These are phyloP conservation scores for Hirschioporus abietinus DNA, from an alignment of 768 basidiomycete species.

Conservation along the genomic window DNA sequence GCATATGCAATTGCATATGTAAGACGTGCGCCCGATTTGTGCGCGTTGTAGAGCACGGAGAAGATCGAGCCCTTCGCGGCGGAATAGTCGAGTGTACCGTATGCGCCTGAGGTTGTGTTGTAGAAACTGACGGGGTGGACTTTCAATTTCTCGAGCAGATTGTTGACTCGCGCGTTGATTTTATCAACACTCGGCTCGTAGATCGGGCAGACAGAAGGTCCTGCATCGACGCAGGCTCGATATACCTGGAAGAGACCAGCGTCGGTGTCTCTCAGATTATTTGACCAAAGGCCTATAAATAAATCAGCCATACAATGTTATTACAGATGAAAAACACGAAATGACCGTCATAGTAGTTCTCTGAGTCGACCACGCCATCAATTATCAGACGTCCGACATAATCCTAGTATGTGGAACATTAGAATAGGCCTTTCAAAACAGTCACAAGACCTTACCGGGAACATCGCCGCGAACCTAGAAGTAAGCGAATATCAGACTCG, in stretches of 20 bases:
- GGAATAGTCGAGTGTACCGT: constrained; percentile 12
- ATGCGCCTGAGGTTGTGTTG: constrained; percentile 2
- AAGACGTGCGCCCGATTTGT: not conserved
- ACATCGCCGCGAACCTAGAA: constrained; percentile 25
- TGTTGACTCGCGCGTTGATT: constrained; percentile 16
- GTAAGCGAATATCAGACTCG: not conserved
- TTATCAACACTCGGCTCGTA: constrained; percentile 17
- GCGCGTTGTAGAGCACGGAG: constrained; percentile 11
- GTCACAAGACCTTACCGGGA: constrained; percentile 16
- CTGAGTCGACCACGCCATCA: constrained; percentile 25
- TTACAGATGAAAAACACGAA: not conserved
- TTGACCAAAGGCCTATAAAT: constrained; percentile 14
- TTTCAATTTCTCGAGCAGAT: constrained; percentile 8
- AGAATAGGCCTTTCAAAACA: not conserved
- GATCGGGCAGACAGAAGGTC: constrained; percentile 19
- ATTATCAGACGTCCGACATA: constrained; percentile 26
- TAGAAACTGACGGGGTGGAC: constrained; percentile 9
- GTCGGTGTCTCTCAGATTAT: constrained; percentile 21
- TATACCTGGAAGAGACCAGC: constrained; percentile 15
- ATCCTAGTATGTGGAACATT: constrained; percentile 11
- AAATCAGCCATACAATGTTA: not conserved
- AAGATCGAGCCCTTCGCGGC: constrained; percentile 10
- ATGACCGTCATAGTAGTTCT: constrained; percentile 16
- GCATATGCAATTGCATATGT: constrained; percentile 1
- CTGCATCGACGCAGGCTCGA: constrained; percentile 20